Conservation (phyloP, 495 filamentous ascomycete species). For the Delitschia confertaspora region DNA sequence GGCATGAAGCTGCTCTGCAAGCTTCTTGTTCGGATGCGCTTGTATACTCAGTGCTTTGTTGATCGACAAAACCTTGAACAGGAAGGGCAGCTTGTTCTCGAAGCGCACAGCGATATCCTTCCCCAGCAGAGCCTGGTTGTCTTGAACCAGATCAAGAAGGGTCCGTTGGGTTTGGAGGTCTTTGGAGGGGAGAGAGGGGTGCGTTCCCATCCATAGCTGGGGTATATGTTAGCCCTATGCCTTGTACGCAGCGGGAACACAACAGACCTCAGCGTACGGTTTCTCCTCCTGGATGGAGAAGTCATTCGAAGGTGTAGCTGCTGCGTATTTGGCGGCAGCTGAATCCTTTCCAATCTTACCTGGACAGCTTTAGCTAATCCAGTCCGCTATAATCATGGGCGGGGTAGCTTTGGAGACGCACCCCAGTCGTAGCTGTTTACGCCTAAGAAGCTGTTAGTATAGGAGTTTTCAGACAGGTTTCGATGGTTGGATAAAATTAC, state of each 20-base stretch:
- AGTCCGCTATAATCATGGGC: conserved; percentile 1
- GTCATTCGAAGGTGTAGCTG: conserved; percentile 29
- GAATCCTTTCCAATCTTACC: conserved; percentile 49
- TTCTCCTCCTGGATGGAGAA: conserved; percentile 36
- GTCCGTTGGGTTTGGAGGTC: conserved; percentile 77
- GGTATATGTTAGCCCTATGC: conserved; percentile 4
- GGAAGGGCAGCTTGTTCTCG: conserved; percentile 76
- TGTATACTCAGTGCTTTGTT: conserved; percentile 93
- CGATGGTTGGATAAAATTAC: conserved; percentile 40
- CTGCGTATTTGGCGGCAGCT: conserved; percentile 49
- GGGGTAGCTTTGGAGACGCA: conserved; percentile 30
- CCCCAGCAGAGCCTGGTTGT: conserved; percentile 76
- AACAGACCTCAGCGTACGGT: conserved; percentile 37
- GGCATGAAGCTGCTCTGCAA: conserved; percentile 80
- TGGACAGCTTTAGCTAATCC: conserved; percentile 23
- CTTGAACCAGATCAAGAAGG: conserved; percentile 79
- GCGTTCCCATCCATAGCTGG: conserved; percentile 98
- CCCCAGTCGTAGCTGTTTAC: conserved; percentile 99
- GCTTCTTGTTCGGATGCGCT: conserved; percentile 95
- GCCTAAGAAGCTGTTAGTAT: conserved; percentile 38
- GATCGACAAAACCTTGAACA: conserved; percentile 95
- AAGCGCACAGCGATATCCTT: conserved; percentile 60
- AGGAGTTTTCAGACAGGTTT: background rate
- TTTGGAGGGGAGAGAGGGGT: conserved; percentile 88
- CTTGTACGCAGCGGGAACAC: background rate